A percentile compares a stretch with the other conserved stretches of the same genome.
These are phyloP conservation scores for Mimosa pudica DNA, from an alignment of 306 rosid species.

Conservation along the genomic window DNA sequence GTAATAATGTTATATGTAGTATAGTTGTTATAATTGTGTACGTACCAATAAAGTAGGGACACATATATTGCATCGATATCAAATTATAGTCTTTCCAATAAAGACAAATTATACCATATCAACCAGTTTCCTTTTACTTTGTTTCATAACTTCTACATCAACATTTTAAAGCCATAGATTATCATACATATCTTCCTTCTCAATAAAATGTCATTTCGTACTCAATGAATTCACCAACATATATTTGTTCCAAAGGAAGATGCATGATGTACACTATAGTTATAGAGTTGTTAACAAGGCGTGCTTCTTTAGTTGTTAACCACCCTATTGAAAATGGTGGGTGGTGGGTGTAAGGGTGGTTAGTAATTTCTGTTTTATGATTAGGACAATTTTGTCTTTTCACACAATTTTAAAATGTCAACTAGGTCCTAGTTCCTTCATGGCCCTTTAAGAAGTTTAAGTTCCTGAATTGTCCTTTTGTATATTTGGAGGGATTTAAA, in stretches of 20 bases:
- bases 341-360: too few species aligned
- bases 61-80: too few species aligned
- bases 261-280: not conserved
- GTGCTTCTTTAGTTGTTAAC: not conserved
- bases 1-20: not conserved
- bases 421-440: too few species aligned
- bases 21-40: not conserved
- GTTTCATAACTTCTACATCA: not conserved
- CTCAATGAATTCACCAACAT: not conserved
- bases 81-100: too few species aligned
- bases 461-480: too few species aligned
- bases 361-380: too few species aligned
- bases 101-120: not conserved
- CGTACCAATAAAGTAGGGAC: not conserved
- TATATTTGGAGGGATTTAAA: too few species aligned
- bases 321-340: too few species aligned
- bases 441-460: too few species aligned
- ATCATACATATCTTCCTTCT: not conserved
- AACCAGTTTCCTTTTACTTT: not conserved
- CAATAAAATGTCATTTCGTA: constrained; percentile 10
- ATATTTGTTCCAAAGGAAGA: not conserved
- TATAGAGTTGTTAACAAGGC: not conserved
- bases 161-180: not conserved
- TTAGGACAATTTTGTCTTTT: too few species aligned
- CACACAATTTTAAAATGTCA: too few species aligned